Evolutionary conservation across 2,329 filamentous ascomycete species (phyloP), one percentile per base, ranked within the genome.

Genomic region (Aspergillus novoparasiticus): DNA sequence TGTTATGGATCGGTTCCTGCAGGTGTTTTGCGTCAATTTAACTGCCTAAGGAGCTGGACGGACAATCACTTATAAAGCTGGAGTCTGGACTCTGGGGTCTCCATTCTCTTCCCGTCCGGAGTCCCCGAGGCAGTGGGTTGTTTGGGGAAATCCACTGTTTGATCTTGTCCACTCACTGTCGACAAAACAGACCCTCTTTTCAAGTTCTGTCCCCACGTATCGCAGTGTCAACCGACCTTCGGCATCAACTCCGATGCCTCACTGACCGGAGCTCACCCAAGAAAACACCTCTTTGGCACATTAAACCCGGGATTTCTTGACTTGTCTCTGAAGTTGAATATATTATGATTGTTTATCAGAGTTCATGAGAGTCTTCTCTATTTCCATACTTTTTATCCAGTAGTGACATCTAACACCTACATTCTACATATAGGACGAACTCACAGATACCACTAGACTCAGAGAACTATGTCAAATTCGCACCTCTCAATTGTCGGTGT

Each of bases 121-220:
- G 41, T 28, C 41, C 57, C 57, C 41, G 57, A 55, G 51, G 30
- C 39, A 30, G 55, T 57, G 55, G 43, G 14, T 50, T 46, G 54
- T n/a, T 26, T 46, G 51, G 51, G 51, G 39, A n/a, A 64, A 59
- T 60, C 64, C 61, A 61, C 64, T 57, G 28, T 12, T 51, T 16
- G 28, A 16, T 19, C 41, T 51, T 9, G 30, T 57, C 54, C 59
- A 41, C 23, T 57, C 58, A 28, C n/a, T 16, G 23, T 26, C n/a
- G 3, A 16, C 39, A 43, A 43, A 23, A 50, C 19, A 23, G 41
- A 36, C 45, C 57, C 23, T 39, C 45, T 21, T 59, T 30, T 34
- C 32, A 34, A 12, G 32, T 34, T 50, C 11, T 30, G 46, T 58
- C 55, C 26, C 60, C 60, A 58, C 56, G 56, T 39, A 26, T 45